Evolutionary conservation across 2,329 filamentous ascomycete genomes (phyloP), one percentile per base, ranked within the genome.

Genomic region (Beauveria varroae): DNA sequence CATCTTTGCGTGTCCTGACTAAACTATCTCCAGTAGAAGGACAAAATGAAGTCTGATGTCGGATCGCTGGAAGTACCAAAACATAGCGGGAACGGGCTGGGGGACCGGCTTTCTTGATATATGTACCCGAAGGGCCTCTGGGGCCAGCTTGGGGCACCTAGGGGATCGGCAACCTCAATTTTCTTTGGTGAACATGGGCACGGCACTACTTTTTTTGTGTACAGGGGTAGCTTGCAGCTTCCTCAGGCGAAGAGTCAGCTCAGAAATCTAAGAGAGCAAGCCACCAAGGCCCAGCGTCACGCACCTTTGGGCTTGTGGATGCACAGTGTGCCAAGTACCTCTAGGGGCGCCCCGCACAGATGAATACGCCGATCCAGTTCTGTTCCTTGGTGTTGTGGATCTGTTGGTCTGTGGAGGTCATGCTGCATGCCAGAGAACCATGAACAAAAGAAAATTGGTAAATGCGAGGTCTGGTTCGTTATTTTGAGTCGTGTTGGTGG

Each of bases 1-100:
- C 74, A 76, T 76, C 63, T 41, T 68, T 64, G 41, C 28, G 51
- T 47, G 34, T 30, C 51, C 58, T 55, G 58, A 28, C 50, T 56
- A 49, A 57, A 51, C 14, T 50, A 49, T 18, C 24, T 44, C 44
- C 22, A 60, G 50, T 41, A 49, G 24, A 43, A 51, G 43, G 50
- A 51, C 55, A 46, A 50, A 26, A 16, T 14, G 49, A 44, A 51
- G 24, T 50, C 55, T 14, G 49, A 43, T 51, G 20, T 57, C n/a
- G n/a, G 28, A 20, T 57, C 47, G 60, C 53, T 62, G 12, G 40
- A 58, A 54, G 44, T 44, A 57, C n/a, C 55, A 49, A 18, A 41
- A 34, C 40, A 24, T 28, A 62, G 24, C 50, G 50, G 34, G 55
- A 53, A 51, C 52, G 57, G 49, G 43, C 28, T 62, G 59, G 62